Evolutionary conservation across 2,329 filamentous ascomycete genomes (phyloP).

Genomic region (Nigrospora sphaerica): DNA sequence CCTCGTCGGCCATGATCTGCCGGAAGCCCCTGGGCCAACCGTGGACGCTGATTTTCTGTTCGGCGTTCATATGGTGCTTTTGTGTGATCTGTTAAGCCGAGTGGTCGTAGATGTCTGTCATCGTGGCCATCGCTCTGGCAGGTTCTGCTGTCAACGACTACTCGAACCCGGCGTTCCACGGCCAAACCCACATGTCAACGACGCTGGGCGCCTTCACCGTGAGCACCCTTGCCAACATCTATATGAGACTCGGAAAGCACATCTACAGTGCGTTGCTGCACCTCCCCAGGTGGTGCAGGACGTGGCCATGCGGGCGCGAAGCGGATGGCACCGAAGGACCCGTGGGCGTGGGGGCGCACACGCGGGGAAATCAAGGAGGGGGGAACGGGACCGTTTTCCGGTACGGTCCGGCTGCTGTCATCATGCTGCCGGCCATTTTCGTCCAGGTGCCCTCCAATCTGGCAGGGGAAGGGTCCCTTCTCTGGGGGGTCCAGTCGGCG

Average conservation of each 20-base stretch:
- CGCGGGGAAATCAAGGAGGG: too few species aligned
- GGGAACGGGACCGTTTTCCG: slow-evolving; percentile 19
- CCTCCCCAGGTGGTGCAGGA: not conserved
- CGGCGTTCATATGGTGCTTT: slow-evolving; percentile 60
- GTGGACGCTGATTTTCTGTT: slow-evolving; percentile 59
- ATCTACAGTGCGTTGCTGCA: not conserved
- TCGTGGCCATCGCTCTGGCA: slow-evolving; percentile 65
- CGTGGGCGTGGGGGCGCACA: not conserved
- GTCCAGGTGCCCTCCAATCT: slow-evolving; percentile 58
- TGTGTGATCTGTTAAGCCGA: slow-evolving; percentile 78
- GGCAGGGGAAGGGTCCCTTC: slow-evolving; percentile 51
- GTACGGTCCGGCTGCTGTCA: slow-evolving; percentile 74
- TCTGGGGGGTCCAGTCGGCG: slow-evolving; percentile 50
- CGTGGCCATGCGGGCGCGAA: too few species aligned
- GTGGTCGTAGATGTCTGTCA: slow-evolving; percentile 69
- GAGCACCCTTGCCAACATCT: slow-evolving; percentile 71
- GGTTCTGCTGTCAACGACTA: slow-evolving; percentile 75
- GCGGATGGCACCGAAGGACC: not conserved
- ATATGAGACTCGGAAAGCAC: slow-evolving; percentile 33
- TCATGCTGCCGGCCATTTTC: slow-evolving; percentile 83
- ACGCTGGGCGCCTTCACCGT: slow-evolving; percentile 71
- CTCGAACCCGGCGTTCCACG: slow-evolving; percentile 56
- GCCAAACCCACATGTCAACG: slow-evolving; percentile 68
- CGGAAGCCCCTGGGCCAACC: slow-evolving; percentile 35
- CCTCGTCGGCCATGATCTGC: slow-evolving; percentile 34